Base-by-base conservation (phyloP, 1,139 yeast species). In the Pichia sp. region DNA sequence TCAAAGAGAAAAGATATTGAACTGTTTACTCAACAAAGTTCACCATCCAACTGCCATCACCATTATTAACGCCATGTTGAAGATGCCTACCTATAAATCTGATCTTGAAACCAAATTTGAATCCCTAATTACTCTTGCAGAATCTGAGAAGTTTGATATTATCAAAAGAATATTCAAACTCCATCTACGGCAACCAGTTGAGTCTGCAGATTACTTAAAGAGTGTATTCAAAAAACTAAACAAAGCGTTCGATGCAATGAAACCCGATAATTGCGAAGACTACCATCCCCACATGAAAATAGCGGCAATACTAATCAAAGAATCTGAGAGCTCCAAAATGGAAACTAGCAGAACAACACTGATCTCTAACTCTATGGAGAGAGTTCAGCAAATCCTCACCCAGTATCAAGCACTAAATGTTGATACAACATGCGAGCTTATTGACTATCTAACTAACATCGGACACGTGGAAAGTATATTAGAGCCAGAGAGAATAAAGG, bases 61-160 rank as follows among this genome's bases (percentile, higher is more conserved):
- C 0, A 40, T 57, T 4, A 46, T 73, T 11, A 29, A 46, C 4
- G 67, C 69, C 39, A 47, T 76, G 17, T 49, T 76, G 14, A 40
- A 47, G 3, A 60, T 64, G 8, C 79, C 82, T 6, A 67, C 82
- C 0, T 69, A 63, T 46, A 74, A 61, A 44, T 69, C 84, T 0
- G 46, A 46, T 1, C 44, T 77, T 14, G 85, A 78, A 50, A 56
- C 62, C 0, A 63, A 74, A 24, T 49, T 67, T 29, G 37, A 51
- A 0, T 40, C 43, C 1, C 41, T 65, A 1, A 28, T 57, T 7
- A 34, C 45, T 12, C 28, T 65, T 33, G 38, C 64, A 13, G 11
- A 23, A 22, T 1, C 15, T 2, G 15, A 22, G 10, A 25, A 25
- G 5, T 37, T 41, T 11, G 37, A 47, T 2, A 47, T 50, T 2